Evolutionary conservation across 352 stramenopile genomes (phyloP).

Genomic region (Phytophthora syringae): DNA sequence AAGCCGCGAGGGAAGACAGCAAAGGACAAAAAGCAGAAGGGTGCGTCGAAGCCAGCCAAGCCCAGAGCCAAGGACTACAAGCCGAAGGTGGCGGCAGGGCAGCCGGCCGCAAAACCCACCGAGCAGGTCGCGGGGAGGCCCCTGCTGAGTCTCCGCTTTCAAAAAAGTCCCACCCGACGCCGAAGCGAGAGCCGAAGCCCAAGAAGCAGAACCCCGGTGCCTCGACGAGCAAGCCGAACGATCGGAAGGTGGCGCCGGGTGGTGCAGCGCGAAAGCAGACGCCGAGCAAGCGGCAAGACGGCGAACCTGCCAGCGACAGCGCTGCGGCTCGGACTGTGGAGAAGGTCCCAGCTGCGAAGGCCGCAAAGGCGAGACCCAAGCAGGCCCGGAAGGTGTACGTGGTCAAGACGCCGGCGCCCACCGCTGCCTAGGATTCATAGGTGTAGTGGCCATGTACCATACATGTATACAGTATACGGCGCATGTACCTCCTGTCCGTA

Average conservation of each 20-base stretch:
- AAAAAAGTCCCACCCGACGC: slow-evolving; percentile 11
- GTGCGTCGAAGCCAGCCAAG: slow-evolving; percentile 7
- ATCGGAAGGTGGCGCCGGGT: slow-evolving; percentile 10
- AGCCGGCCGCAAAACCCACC: neutral
- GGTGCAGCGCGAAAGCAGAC: slow-evolving; percentile 8
- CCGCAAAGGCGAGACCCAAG: slow-evolving; percentile 19
- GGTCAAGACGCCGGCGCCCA: slow-evolving; percentile 36
- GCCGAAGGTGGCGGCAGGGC: slow-evolving; percentile 7
- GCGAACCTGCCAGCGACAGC: neutral
- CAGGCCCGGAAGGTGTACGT: slow-evolving; percentile 44
- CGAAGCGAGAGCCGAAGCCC: neutral
- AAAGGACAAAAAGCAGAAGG: slow-evolving; percentile 21
- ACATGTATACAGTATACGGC: too few relatives aligned
- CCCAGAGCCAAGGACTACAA: slow-evolving; percentile 10
- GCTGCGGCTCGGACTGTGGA: slow-evolving; percentile 2
- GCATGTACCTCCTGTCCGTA: too few relatives aligned
- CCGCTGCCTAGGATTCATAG: slow-evolving; percentile 17
- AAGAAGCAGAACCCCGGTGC: neutral
- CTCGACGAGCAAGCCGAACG: neutral
- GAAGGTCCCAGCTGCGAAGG: slow-evolving; percentile 1
- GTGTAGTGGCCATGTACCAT: neutral
- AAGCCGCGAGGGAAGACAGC: slow-evolving; percentile 8
- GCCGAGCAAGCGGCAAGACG: neutral
- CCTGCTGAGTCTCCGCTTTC: slow-evolving; percentile 14
- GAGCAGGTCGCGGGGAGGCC: slow-evolving; percentile 34